A percentile compares a stretch with the other conserved stretches of the same genome.
Evolutionary conservation across 129 eudicot species (phyloP).

Genomic region (Daucus carota): DH1_v3.0 NC_030384.2:37514001-37514500

Average conservation of each 20-base stretch:
- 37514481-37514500: neutral
- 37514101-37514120: neutral
- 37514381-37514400: slow-evolving; percentile 83
- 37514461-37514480: slow-evolving; percentile 5
- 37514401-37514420: slow-evolving; percentile 83
- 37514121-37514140: neutral
- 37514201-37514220: neutral
- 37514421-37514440: slow-evolving; percentile 80
- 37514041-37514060: neutral
- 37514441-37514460: slow-evolving; percentile 39
- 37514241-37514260: slow-evolving; percentile 95
- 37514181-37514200: neutral
- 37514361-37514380: slow-evolving; percentile 88
- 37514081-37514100: neutral
- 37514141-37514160: slow-evolving; percentile 1
- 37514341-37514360: slow-evolving; percentile 88
- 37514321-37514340: slow-evolving; percentile 76
- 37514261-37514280: slow-evolving; percentile 99
- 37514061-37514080: no score
- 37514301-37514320: slow-evolving; percentile 83
- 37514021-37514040: slow-evolving; percentile 11
- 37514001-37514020: slow-evolving; percentile 93
- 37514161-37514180: neutral
- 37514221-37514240: slow-evolving; percentile 11
- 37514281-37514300: slow-evolving; percentile 95